Conservation (phyloP, 352 stramenopile species). For the Poterioochromonas sp. region DNA sequence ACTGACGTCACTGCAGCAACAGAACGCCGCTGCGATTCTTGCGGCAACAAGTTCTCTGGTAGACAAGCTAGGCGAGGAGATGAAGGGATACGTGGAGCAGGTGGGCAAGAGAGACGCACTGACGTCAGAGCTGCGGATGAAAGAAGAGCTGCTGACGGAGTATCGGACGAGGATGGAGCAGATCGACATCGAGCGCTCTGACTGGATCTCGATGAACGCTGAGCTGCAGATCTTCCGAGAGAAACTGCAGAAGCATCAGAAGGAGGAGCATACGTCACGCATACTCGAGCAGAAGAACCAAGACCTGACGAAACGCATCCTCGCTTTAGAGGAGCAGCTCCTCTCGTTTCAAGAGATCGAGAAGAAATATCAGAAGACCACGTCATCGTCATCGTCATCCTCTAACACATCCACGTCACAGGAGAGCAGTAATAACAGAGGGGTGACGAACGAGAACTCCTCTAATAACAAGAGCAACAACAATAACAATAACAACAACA, state of each 20-base stretch:
- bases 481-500: neutral
- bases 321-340: slow-evolving; percentile 23
- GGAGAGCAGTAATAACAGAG: too few relatives aligned
- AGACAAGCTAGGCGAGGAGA: neutral
- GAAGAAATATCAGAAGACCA: too few relatives aligned
- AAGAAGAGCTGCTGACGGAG: neutral
- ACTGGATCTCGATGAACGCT: neutral
- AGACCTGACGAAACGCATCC: neutral
- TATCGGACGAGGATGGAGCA: neutral
- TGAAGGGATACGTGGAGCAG: neutral
- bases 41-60: neutral
- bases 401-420: too few relatives aligned
- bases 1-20: neutral
- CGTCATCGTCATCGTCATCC: too few relatives aligned
- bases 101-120: neutral
- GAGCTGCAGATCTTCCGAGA: slow-evolving; percentile 19
- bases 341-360: too few relatives aligned
- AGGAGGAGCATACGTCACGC: neutral
- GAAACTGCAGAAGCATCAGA: neutral
- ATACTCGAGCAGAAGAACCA: neutral
- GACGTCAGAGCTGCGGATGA: neutral
- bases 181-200: neutral
- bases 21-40: too few relatives aligned
- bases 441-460: neutral
- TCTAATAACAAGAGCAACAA: neutral